Percentiles rank a stretch among this genome's conserved stretches.
phyloP scores from a whole-genome alignment of 108 stramenopile genomes.

The Nannochloropsis gaditana region DNA sequence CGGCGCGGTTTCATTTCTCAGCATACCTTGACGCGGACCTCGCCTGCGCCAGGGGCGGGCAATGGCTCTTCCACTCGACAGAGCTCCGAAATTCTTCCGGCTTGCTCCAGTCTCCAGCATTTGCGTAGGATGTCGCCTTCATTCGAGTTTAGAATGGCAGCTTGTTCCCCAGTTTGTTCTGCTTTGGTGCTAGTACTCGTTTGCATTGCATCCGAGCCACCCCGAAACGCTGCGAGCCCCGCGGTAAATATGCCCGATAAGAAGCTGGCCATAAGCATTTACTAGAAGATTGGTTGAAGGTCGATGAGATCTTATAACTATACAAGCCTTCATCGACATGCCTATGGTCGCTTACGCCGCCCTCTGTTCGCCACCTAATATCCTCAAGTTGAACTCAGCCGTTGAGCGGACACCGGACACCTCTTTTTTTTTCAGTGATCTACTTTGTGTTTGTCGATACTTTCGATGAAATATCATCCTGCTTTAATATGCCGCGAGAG shows the following conservation, averaged over 20 bases:
- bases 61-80: neutral
- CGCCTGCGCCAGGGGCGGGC: neutral
- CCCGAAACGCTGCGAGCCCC: neutral
- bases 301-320: too few relatives aligned
- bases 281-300: neutral
- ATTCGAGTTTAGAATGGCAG: neutral
- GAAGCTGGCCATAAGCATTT: neutral
- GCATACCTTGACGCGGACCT: slow-evolving; percentile 3
- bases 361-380: too few relatives aligned
- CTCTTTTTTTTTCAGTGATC: too few relatives aligned
- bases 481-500: too few relatives aligned
- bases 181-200: neutral
- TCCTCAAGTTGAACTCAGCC: too few relatives aligned
- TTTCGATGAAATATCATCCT: too few relatives aligned
- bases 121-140: neutral
- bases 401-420: too few relatives aligned
- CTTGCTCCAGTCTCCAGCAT: neutral
- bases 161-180: too few relatives aligned
- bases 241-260: neutral
- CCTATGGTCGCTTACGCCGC: too few relatives aligned
- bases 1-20: neutral
- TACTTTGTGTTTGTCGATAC: too few relatives aligned
- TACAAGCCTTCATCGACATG: too few relatives aligned
- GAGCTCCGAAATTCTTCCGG: neutral
- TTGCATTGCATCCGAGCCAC: neutral